Conservation (phyloP, 345 rosid species). For the Salix purpurea region DNA sequence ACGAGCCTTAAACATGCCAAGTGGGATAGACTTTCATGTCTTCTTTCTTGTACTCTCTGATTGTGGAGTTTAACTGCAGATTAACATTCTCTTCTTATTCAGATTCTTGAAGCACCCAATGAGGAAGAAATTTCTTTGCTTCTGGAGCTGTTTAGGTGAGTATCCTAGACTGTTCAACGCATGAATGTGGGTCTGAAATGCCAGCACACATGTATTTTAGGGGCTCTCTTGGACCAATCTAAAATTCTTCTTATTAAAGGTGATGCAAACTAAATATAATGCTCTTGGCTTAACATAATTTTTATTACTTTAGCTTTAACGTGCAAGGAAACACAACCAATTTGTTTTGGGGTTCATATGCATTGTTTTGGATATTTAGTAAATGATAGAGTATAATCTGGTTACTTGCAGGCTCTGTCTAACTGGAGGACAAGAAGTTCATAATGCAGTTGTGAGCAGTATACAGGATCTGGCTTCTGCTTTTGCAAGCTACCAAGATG, state of each 20-base stretch:
- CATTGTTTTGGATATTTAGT: conserved; percentile 4
- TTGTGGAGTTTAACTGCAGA: conserved; percentile 15
- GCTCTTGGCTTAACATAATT: not conserved
- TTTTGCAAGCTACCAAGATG: conserved; percentile 77
- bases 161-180: conserved; percentile 9
- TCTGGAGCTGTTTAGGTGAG: conserved; percentile 82
- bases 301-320: not conserved
- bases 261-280: not conserved
- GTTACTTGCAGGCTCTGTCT: conserved; percentile 59
- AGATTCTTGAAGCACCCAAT: conserved; percentile 94
- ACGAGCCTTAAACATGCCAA: not conserved
- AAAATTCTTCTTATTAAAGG: not conserved
- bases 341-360: conserved; percentile 4
- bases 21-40: not conserved
- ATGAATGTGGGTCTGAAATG: conserved; percentile 3
- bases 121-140: conserved; percentile 88
- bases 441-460: conserved; percentile 86
- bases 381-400: not conserved
- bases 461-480: conserved; percentile 86
- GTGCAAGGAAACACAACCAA: not conserved
- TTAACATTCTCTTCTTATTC: conserved; percentile 33
- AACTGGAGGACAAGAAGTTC: conserved; percentile 93
- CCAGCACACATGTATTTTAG: not conserved
- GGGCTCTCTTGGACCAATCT: not conserved
- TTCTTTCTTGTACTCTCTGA: conserved; percentile 13